Percentiles rank a stretch among this genome's conserved stretches.
Evolutionary conservation across 2,329 filamentous ascomycete genomes (phyloP).

Genomic region (Nemania sp.): DNA sequence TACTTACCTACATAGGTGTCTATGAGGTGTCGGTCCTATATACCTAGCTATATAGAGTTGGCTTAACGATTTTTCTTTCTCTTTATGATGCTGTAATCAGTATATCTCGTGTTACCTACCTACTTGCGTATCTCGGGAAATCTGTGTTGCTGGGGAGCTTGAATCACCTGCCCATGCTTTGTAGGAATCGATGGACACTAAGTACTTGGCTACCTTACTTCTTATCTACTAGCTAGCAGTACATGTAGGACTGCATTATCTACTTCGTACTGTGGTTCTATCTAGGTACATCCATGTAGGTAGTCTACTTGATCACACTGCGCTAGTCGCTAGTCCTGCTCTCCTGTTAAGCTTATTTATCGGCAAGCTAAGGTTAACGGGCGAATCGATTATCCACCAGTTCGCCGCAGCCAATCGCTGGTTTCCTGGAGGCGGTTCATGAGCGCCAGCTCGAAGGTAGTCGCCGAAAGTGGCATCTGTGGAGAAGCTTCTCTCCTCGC

Average conservation of each 20-base stretch:
- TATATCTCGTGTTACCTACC: neutral
- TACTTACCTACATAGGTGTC: too few relatives aligned
- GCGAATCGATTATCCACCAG: neutral
- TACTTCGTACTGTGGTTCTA: neutral
- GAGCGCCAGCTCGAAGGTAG: neutral
- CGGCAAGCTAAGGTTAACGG: conserved; percentile 4
- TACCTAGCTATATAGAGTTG: too few relatives aligned
- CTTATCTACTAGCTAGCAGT: neutral
- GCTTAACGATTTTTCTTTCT: too few relatives aligned
- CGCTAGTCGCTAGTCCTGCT: neutral
- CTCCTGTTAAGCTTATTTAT: conserved; percentile 25
- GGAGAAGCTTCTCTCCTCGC: conserved; percentile 24
- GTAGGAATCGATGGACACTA: neutral
- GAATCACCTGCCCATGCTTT: neutral
- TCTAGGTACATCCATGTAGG: neutral
- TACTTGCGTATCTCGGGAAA: neutral
- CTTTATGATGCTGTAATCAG: too few relatives aligned
- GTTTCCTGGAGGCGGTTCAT: neutral
- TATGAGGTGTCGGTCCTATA: too few relatives aligned
- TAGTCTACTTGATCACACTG: neutral
- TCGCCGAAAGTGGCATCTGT: conserved; percentile 24
- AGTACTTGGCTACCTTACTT: neutral
- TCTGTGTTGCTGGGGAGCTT: neutral
- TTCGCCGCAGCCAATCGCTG: neutral
- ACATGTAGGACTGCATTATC: neutral